These are phyloP conservation scores for Blastocystis sp. DNA, from an alignment of 352 stramenopile species.

Conservation along the genomic window DNA sequence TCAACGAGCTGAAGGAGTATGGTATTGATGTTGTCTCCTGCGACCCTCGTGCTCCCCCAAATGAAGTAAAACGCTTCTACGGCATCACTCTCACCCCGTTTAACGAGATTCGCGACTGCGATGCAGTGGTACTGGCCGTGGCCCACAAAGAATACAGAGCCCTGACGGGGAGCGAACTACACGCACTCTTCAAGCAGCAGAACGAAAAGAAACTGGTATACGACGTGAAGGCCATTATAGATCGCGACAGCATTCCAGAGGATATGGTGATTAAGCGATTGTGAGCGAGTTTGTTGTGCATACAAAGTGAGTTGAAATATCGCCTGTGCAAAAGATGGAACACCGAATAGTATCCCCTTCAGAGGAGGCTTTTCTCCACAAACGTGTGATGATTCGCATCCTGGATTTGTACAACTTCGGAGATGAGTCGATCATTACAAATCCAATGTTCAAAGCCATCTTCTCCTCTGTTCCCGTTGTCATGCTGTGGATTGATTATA, in stretches of 20 bases:
- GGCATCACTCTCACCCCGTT: too few species aligned
- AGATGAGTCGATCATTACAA: constrained; percentile 57
- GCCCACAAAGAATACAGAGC: not conserved
- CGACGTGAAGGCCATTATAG: constrained; percentile 28
- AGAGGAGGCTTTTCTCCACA: not conserved
- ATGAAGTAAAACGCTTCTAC: not conserved
- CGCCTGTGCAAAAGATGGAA: constrained; percentile 41
- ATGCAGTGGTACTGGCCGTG: constrained; percentile 15
- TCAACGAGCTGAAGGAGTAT: too few species aligned
- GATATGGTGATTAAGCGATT: constrained; percentile 54
- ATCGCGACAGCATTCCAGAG: constrained; percentile 4
- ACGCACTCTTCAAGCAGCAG: constrained; percentile 17
- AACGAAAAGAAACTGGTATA: constrained; percentile 13
- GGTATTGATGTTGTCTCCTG: constrained; percentile 41
- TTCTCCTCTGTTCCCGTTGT: constrained; percentile 27
- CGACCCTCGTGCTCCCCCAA: constrained; percentile 11
- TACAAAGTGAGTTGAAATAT: not conserved
- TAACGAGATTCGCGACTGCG: not conserved
- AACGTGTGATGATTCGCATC: constrained; percentile 47
- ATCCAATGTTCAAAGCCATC: constrained; percentile 45
- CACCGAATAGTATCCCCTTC: not conserved
- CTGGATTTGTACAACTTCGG: constrained; percentile 60
- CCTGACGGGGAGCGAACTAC: constrained; percentile 9
- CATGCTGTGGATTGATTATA: not conserved
- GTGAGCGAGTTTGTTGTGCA: not conserved